Conservation (phyloP, 306 rosid species). For the Rosa multiflora region DNA sequence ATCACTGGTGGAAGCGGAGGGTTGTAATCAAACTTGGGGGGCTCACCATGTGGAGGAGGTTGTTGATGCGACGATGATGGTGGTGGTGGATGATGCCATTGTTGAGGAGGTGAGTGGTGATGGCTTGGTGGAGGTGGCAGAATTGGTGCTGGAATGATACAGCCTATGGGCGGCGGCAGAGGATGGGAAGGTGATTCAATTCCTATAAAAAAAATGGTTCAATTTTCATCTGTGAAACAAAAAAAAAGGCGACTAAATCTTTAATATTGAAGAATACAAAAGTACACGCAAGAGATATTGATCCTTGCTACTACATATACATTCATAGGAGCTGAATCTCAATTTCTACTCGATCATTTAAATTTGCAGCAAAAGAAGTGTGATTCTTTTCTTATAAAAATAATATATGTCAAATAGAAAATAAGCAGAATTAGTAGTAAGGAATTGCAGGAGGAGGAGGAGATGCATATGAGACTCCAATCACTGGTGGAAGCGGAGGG, state of each 20-base stretch:
- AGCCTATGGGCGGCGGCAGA: conserved; percentile 15
- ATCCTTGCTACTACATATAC: background rate
- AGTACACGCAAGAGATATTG: background rate
- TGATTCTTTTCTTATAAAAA: background rate
- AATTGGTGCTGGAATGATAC: conserved; percentile 10
- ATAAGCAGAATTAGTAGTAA: conserved; percentile 8
- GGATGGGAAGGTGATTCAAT: no score
- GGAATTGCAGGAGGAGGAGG: conserved; percentile 28
- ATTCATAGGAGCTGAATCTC: background rate
- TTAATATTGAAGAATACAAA: background rate
- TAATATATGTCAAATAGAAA: background rate
- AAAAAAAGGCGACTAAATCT: background rate
- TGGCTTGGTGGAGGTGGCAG: conserved; percentile 14
- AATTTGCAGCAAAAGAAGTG: conserved; percentile 3
- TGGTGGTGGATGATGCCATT: conserved; percentile 16
- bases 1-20: conserved; percentile 32
- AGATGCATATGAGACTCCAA: conserved; percentile 24
- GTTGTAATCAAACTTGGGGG: conserved; percentile 3
- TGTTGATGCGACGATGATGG: conserved; percentile 15
- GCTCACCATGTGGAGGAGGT: conserved; percentile 17
- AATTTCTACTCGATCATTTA: background rate
- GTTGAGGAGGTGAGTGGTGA: conserved; percentile 20
- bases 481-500: conserved; percentile 32
- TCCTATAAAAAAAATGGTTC: no score
- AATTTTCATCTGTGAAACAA: background rate